phyloP scores from a whole-genome alignment of 2,329 filamentous ascomycete genomes.

The Huntiella savannae region DNA sequence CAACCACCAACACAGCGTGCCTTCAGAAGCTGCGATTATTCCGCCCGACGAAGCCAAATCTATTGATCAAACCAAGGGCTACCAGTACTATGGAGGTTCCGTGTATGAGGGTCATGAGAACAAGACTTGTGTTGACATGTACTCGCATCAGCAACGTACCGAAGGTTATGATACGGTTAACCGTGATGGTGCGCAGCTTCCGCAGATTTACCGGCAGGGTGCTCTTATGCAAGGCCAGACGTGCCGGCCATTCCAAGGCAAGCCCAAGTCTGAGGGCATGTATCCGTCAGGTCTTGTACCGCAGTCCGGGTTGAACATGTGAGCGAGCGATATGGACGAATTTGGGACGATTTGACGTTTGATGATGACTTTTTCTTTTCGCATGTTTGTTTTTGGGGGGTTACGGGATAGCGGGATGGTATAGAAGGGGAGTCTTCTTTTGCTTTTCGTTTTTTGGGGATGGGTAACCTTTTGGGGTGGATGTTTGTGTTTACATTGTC shows the following conservation, averaged over 20 bases:
- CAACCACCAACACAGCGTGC: constrained; percentile 26
- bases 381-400: constrained; percentile 7
- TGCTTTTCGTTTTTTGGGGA: constrained; percentile 2
- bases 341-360: not conserved
- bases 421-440: not conserved
- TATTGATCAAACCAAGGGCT: constrained; percentile 29
- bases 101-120: constrained; percentile 31
- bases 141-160: constrained; percentile 19
- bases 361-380: constrained; percentile 4
- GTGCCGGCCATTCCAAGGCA: constrained; percentile 34
- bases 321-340: not conserved
- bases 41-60: constrained; percentile 31
- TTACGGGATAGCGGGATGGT: not conserved
- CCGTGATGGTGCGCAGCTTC: constrained; percentile 17
- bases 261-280: constrained; percentile 30
- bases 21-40: constrained; percentile 29
- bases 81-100: constrained; percentile 33
- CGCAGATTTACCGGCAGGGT: constrained; percentile 28
- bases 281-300: constrained; percentile 30
- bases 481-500: not conserved
- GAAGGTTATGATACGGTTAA: constrained; percentile 18
- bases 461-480: not conserved
- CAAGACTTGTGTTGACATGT: constrained; percentile 30
- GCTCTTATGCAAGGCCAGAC: constrained; percentile 21
- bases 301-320: constrained; percentile 28